phyloP scores from a whole-genome alignment of 768 basidiomycete genomes.

The Boletus rex-veris region DNA sequence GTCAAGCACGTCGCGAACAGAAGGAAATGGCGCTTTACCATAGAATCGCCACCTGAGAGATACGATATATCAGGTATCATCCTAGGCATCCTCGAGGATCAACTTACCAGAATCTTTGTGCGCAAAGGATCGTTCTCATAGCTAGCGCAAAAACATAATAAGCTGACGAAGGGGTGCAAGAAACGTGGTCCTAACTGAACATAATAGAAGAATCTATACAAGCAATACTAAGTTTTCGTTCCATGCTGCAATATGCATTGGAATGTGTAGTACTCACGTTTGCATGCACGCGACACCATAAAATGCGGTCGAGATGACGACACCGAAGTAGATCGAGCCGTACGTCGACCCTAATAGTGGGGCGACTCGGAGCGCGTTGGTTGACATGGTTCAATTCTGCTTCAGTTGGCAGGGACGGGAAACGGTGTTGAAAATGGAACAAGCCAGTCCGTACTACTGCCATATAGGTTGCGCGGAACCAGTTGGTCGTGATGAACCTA shows the following conservation, averaged over 20 bases:
- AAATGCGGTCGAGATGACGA: not conserved
- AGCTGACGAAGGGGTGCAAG: not conserved
- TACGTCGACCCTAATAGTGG: not conserved
- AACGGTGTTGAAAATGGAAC: no score
- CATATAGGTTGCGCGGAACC: no score
- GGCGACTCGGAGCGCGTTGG: not conserved
- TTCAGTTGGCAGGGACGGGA: no score
- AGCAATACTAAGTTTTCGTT: no score
- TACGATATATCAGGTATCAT: not conserved
- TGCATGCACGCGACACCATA: conserved; percentile 8
- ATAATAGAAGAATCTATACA: conserved; percentile 7
- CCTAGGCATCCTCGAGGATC: not conserved
- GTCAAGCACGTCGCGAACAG: not conserved
- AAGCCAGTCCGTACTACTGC: no score
- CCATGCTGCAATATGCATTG: not conserved
- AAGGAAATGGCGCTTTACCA: not conserved
- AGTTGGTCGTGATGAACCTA: no score
- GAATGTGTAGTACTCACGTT: conserved; percentile 1
- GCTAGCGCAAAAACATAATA: not conserved
- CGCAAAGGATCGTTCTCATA: conserved; percentile 2
- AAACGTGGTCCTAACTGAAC: not conserved
- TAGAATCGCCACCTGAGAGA: not conserved
- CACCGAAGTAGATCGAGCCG: not conserved
- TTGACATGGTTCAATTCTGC: not conserved
- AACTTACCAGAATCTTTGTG: conserved; percentile 1